Percentiles rank a stretch among this genome's conserved stretches.
Evolutionary conservation across 1,284 basidiomycete species (phyloP).

Genomic region (Singerocomus inundabilis): DNA sequence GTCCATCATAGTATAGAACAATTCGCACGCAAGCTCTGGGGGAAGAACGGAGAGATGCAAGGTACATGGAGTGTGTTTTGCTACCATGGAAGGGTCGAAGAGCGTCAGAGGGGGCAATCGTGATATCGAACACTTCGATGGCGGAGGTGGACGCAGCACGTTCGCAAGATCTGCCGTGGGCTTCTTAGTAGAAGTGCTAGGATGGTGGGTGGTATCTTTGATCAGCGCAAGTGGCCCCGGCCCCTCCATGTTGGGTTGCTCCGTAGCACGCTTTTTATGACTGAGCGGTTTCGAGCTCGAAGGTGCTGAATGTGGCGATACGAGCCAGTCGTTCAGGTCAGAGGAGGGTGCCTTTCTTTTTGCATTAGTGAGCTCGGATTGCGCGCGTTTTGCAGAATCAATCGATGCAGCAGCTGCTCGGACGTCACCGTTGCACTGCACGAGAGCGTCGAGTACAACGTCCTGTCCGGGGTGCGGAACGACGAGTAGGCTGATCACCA

Average conservation of each 20-base stretch:
- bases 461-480: conserved; percentile 36
- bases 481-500: conserved; percentile 60
- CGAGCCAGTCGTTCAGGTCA: conserved; percentile 56
- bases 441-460: conserved; percentile 59
- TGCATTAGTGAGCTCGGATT: conserved; percentile 11
- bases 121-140: conserved; percentile 38
- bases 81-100: conserved; percentile 56
- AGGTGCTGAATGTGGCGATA: conserved; percentile 17
- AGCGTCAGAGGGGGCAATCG: conserved; percentile 56
- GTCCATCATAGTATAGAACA: conserved; percentile 70
- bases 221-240: conserved; percentile 11
- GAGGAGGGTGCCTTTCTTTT: conserved; percentile 45
- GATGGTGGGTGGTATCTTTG: conserved; percentile 18
- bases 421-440: conserved; percentile 59
- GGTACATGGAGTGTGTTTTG: conserved; percentile 75
- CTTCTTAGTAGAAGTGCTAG: conserved; percentile 25
- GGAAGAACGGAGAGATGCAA: conserved; percentile 67
- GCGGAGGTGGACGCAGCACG: conserved; percentile 51
- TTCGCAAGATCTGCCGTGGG: conserved; percentile 50
- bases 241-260: conserved; percentile 2
- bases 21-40: conserved; percentile 63
- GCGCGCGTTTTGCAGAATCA: conserved; percentile 18
- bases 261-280: conserved; percentile 21
- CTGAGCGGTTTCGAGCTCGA: conserved; percentile 26
- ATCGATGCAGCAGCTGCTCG: conserved; percentile 51